Evolutionary conservation across 768 basidiomycete species (phyloP).

Genomic region (Pulveroboletus sp.): DNA sequence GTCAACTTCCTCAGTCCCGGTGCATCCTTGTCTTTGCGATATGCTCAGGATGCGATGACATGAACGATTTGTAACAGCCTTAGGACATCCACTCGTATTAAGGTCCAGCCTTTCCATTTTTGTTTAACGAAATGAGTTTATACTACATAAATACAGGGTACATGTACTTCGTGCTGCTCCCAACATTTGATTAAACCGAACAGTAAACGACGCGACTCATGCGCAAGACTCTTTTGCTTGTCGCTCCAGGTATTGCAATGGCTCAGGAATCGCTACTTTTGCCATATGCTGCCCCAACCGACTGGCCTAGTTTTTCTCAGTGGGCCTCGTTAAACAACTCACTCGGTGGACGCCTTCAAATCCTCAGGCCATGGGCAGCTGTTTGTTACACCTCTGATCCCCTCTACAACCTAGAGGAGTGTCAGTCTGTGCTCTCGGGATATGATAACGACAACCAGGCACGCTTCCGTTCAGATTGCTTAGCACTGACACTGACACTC

Average conservation of each 20-base stretch:
- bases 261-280: too few species aligned
- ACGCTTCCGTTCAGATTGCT: background rate
- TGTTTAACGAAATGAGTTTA: too few species aligned
- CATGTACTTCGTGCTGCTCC: background rate
- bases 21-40: too few species aligned
- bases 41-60: too few species aligned
- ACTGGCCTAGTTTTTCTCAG: constrained; percentile 7
- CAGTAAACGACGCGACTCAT: background rate
- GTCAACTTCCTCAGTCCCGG: too few species aligned
- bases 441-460: constrained; percentile 17
- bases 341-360: constrained; percentile 15
- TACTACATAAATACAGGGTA: too few species aligned
- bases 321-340: constrained; percentile 17
- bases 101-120: too few species aligned
- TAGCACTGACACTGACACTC: background rate
- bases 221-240: constrained; percentile 1
- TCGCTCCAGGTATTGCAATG: background rate
- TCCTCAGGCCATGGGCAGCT: constrained; percentile 22
- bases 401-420: constrained; percentile 12
- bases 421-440: constrained; percentile 11
- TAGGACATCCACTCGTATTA: too few species aligned
- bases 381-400: constrained; percentile 21
- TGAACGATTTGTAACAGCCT: too few species aligned
- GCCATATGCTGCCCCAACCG: constrained; percentile 4
- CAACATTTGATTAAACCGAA: background rate